Conservation (phyloP, 352 stramenopile species). For the Pythium periplocum region DNA sequence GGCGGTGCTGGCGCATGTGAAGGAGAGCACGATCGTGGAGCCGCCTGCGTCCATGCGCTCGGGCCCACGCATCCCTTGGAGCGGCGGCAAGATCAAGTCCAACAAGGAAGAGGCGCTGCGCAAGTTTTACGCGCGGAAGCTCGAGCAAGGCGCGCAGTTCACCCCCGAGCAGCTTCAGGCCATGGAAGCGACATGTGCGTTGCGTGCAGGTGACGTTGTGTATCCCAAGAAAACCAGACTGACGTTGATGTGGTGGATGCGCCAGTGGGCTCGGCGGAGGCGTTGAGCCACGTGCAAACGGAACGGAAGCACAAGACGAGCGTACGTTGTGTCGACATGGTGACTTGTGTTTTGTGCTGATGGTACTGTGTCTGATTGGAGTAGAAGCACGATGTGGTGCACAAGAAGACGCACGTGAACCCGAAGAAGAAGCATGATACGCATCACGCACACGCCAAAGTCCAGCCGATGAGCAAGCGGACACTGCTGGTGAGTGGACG, state of each 20-base stretch:
- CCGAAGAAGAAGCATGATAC: constrained; percentile 43
- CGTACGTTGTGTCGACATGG: not conserved
- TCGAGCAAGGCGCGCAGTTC: constrained; percentile 34
- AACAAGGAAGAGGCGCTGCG: constrained; percentile 84
- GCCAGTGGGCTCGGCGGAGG: not conserved
- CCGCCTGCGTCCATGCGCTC: constrained; percentile 11
- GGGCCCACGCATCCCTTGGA: constrained; percentile 57
- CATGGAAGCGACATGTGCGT: constrained; percentile 37
- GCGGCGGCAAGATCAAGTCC: constrained; percentile 72
- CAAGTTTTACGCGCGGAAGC: constrained; percentile 83
- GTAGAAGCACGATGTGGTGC: constrained; percentile 20
- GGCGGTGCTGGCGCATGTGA: constrained; percentile 64
- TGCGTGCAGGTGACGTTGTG: not conserved
- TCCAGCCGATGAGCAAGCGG: constrained; percentile 25
- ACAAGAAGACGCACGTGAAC: constrained; percentile 19
- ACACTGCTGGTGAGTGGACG: constrained; percentile 55
- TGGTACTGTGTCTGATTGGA: too few relatives aligned
- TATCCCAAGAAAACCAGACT: not conserved
- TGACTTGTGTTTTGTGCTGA: not conserved
- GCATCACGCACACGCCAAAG: constrained; percentile 45
- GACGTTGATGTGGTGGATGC: not conserved
- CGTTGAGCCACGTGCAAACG: too few relatives aligned
- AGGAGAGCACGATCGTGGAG: constrained; percentile 35
- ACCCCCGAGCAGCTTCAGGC: constrained; percentile 42
- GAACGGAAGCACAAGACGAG: too few relatives aligned